A percentile compares a stretch with the other conserved stretches of the same genome.
These are phyloP conservation scores for Phialemoniopsis sp. DNA, from an alignment of 2,329 filamentous ascomycete species.

Conservation along the genomic window DNA sequence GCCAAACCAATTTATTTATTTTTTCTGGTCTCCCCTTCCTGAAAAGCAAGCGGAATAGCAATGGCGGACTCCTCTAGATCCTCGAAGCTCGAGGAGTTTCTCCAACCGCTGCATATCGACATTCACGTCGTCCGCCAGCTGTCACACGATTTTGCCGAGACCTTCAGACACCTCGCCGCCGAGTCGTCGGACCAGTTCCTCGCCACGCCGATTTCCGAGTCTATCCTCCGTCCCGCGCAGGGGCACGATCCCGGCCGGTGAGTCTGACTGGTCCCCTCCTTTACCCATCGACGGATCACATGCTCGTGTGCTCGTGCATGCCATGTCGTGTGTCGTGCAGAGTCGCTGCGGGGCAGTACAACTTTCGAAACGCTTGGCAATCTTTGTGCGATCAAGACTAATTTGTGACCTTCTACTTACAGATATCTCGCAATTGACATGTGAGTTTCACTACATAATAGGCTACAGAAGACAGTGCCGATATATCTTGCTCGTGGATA, in stretches of 20 bases:
- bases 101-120: conserved; percentile 47
- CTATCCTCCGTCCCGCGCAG: conserved; percentile 45
- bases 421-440: conserved; percentile 63
- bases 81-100: conserved; percentile 34
- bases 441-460: conserved; percentile 25
- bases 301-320: too few relatives aligned
- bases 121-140: conserved; percentile 38
- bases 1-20: too few relatives aligned
- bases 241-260: conserved; percentile 40
- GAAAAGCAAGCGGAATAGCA: too few relatives aligned
- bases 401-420: conserved; percentile 8
- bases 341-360: too few relatives aligned
- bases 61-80: background rate
- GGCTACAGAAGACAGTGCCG: conserved; percentile 21
- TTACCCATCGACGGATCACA: background rate
- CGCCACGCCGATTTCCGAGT: conserved; percentile 57
- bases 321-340: too few relatives aligned
- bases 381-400: background rate
- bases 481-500: background rate
- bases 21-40: too few relatives aligned
- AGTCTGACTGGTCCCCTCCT: conserved; percentile 19
- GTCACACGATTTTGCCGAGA: conserved; percentile 39
- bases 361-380: background rate
- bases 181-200: conserved; percentile 53
- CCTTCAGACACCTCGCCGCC: conserved; percentile 46